Percentiles rank a stretch among this genome's conserved stretches.
Evolutionary conservation across 2,329 filamentous ascomycete genomes (phyloP).

Genomic region (Neofusicoccum umdonicola): DNA sequence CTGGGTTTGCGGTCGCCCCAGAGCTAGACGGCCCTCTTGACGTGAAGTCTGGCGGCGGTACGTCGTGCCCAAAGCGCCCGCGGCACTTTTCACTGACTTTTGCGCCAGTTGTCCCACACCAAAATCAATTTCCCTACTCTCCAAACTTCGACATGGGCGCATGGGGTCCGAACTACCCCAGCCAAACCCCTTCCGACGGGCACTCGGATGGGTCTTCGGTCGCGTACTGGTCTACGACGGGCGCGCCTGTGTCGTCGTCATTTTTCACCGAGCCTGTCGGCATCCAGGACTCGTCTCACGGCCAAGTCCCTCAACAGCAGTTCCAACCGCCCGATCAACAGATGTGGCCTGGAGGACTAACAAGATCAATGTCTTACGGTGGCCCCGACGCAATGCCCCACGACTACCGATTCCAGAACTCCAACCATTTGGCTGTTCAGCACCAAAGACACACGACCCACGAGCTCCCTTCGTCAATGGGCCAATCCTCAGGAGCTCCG

Average conservation of each 20-base stretch:
- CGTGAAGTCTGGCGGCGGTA: conserved; percentile 29
- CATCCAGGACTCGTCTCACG: conserved; percentile 30
- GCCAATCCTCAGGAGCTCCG: not conserved
- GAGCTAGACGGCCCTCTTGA: conserved; percentile 23
- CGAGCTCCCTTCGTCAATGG: not conserved
- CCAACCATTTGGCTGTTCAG: not conserved
- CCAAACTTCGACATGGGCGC: conserved; percentile 9
- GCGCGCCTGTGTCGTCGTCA: conserved; percentile 33
- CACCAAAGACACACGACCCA: not conserved
- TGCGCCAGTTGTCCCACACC: conserved; percentile 30
- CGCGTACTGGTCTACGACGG: conserved; percentile 26
- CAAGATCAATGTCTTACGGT: conserved; percentile 40
- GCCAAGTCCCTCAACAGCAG: conserved; percentile 36
- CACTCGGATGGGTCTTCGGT: conserved; percentile 11
- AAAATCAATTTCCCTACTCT: conserved; percentile 35
- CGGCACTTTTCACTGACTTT: conserved; percentile 18
- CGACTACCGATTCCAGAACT: conserved; percentile 24
- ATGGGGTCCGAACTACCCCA: conserved; percentile 1
- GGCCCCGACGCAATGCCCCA: conserved; percentile 37
- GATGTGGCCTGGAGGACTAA: conserved; percentile 31
- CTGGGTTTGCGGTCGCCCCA: conserved; percentile 20
- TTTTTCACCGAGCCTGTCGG: conserved; percentile 33
- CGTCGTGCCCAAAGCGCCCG: conserved; percentile 17
- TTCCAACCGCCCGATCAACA: conserved; percentile 28
- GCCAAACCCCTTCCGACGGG: conserved; percentile 7